A percentile compares a stretch with the other conserved stretches of the same genome.
These are phyloP conservation scores for Gamsiella multidivaricata DNA, from an alignment of 192 early-diverging fungal genomes.

Conservation along the genomic window DNA sequence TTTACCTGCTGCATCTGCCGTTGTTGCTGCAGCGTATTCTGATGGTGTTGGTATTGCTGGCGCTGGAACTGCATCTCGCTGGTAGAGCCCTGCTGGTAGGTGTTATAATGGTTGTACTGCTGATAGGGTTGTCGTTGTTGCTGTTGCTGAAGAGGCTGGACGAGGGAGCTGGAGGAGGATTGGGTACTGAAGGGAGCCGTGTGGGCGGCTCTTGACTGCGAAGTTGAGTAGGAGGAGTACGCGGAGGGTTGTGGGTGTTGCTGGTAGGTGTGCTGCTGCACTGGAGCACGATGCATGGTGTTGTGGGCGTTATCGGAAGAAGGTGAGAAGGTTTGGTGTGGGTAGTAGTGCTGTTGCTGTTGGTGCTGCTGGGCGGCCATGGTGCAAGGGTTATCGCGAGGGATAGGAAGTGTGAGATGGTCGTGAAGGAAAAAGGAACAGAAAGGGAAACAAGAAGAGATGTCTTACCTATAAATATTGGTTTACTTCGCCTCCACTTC, in stretches of 20 bases:
- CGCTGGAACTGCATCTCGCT: slow-evolving; percentile 21
- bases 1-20: slow-evolving; percentile 8
- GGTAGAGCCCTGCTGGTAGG: slow-evolving; percentile 22
- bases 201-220: too few relatives aligned
- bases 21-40: slow-evolving; percentile 19
- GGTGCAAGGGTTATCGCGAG: neutral
- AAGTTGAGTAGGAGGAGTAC: too few relatives aligned
- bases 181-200: neutral
- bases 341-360: neutral
- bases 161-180: neutral
- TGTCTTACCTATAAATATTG: too few relatives aligned
- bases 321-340: neutral
- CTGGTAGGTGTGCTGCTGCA: neutral
- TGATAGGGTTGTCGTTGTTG: slow-evolving; percentile 5
- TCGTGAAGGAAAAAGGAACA: too few relatives aligned
- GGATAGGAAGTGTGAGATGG: neutral
- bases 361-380: slow-evolving; percentile 4
- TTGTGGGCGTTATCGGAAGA: neutral
- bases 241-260: too few relatives aligned
- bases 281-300: neutral
- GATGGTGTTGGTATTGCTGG: slow-evolving; percentile 33
- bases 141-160: slow-evolving; percentile 13
- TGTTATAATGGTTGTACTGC: slow-evolving; percentile 39
- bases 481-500: too few relatives aligned
- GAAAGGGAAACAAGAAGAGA: too few relatives aligned